Evolutionary conservation across 306 rosid species (phyloP).

Genomic region (Inga leiocalycina): DNA sequence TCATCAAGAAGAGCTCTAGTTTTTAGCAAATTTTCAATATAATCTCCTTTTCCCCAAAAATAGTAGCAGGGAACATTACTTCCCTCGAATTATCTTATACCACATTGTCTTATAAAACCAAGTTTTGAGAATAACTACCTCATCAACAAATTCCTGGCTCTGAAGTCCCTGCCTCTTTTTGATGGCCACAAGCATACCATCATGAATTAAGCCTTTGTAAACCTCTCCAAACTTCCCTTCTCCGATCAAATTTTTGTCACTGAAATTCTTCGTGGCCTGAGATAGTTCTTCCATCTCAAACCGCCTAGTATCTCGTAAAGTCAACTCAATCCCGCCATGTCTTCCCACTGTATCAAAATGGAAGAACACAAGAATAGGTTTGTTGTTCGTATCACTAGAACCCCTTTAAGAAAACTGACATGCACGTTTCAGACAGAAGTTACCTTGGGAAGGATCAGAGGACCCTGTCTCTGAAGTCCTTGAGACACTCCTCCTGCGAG

Average conservation of each 20-base stretch:
- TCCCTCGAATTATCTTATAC: not conserved
- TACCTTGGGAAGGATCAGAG: conserved; percentile 87
- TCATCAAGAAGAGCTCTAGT: not conserved
- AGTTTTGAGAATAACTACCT: conserved; percentile 41
- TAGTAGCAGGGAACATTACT: not conserved
- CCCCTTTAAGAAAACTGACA: not conserved
- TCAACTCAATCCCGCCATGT: conserved; percentile 63
- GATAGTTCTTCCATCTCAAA: conserved; percentile 82
- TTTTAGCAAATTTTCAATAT: not conserved
- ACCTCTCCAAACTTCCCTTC: conserved; percentile 89
- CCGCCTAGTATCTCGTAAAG: conserved; percentile 66
- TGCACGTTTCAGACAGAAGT: conserved; percentile 6
- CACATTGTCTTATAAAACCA: not conserved
- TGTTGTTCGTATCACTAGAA: conserved; percentile 10
- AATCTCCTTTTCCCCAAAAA: not conserved
- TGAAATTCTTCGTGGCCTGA: conserved; percentile 76
- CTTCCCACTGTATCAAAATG: conserved; percentile 60
- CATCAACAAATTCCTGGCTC: conserved; percentile 57
- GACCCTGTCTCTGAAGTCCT: conserved; percentile 95
- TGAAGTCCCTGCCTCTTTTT: conserved; percentile 64
- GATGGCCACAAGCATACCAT: conserved; percentile 71
- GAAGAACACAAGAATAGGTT: conserved; percentile 9
- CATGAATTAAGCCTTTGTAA: conserved; percentile 65
- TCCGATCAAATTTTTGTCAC: conserved; percentile 73
- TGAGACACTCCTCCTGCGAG: conserved; percentile 53